Evolutionary conservation across 2,329 filamentous ascomycete genomes (phyloP).

Genomic region (Nemania sp.): DNA sequence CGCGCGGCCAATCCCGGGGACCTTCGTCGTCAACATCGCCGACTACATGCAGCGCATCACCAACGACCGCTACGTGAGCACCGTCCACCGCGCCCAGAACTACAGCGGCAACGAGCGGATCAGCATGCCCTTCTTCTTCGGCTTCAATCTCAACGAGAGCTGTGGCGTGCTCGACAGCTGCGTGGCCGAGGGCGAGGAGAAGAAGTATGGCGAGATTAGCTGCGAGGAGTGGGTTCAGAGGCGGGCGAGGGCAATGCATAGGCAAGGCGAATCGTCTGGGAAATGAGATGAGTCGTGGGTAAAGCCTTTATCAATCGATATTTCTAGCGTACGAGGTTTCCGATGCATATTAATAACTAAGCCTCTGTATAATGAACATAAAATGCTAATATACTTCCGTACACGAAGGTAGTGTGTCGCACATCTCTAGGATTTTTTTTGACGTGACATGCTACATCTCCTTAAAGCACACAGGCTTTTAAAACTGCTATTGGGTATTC

Average conservation of each 20-base stretch:
- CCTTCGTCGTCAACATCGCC: constrained; percentile 61
- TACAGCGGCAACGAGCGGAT: constrained; percentile 53
- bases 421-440: neutral
- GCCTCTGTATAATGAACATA: too few species aligned
- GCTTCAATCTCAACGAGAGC: constrained; percentile 55
- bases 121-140: constrained; percentile 58
- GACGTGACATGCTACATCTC: too few species aligned
- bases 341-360: neutral
- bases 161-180: constrained; percentile 56
- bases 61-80: constrained; percentile 58
- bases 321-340: neutral
- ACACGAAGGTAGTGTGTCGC: too few species aligned
- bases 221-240: constrained; percentile 56
- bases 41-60: constrained; percentile 58
- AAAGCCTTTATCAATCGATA: neutral
- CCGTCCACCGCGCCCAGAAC: constrained; percentile 56
- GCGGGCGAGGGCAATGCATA: constrained; percentile 53
- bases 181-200: constrained; percentile 50
- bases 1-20: constrained; percentile 56
- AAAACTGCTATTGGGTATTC: too few species aligned
- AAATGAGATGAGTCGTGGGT: constrained; percentile 22
- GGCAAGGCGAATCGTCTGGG: constrained; percentile 10
- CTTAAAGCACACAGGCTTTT: too few species aligned
- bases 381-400: too few species aligned
- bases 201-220: constrained; percentile 55